phyloP scores from a whole-genome alignment of 2,329 filamentous ascomycete species.

The Macroventuria anomochaeta region DNA sequence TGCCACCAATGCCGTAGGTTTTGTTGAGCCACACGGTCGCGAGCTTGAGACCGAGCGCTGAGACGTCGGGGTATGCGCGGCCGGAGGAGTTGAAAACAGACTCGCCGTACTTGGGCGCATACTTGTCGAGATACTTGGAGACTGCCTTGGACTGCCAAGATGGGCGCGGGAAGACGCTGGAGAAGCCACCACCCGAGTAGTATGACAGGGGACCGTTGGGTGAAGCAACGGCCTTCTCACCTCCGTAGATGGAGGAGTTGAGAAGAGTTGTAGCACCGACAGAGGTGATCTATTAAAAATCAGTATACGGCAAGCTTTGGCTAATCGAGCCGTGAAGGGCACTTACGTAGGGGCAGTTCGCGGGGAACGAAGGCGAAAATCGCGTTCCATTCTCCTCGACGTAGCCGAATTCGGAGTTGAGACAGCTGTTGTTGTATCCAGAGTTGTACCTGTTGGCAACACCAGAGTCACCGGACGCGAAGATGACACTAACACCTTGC shows the following conservation, averaged over 20 bases:
- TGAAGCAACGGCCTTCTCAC: conserved; percentile 50
- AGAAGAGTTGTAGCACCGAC: conserved; percentile 62
- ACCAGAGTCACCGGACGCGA: conserved; percentile 55
- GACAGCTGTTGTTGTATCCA: conserved; percentile 24
- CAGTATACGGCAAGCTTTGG: neutral
- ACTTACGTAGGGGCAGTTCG: conserved; percentile 66
- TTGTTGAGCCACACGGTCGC: conserved; percentile 46
- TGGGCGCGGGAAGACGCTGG: conserved; percentile 55
- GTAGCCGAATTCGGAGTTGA: conserved; percentile 20
- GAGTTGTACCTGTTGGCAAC: conserved; percentile 24
- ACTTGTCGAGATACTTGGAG: conserved; percentile 14
- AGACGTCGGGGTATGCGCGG: conserved; percentile 66
- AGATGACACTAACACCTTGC: conserved; percentile 55
- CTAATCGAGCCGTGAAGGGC: too few relatives aligned
- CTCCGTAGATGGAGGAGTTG: conserved; percentile 47
- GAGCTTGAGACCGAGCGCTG: conserved; percentile 60
- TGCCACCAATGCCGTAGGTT: conserved; percentile 52
- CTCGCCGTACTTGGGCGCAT: conserved; percentile 15
- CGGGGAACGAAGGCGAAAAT: conserved; percentile 67
- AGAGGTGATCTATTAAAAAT: conserved; percentile 52
- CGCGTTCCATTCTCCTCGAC: conserved; percentile 13
- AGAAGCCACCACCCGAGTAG: conserved; percentile 53
- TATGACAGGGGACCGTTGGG: conserved; percentile 11
- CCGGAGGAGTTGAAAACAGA: conserved; percentile 46
- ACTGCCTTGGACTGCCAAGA: conserved; percentile 51